A percentile compares a stretch with the other conserved stretches of the same genome.
Evolutionary conservation across 2,329 filamentous ascomycete genomes (phyloP).

Genomic region (Sporothrix mexicana): DNA sequence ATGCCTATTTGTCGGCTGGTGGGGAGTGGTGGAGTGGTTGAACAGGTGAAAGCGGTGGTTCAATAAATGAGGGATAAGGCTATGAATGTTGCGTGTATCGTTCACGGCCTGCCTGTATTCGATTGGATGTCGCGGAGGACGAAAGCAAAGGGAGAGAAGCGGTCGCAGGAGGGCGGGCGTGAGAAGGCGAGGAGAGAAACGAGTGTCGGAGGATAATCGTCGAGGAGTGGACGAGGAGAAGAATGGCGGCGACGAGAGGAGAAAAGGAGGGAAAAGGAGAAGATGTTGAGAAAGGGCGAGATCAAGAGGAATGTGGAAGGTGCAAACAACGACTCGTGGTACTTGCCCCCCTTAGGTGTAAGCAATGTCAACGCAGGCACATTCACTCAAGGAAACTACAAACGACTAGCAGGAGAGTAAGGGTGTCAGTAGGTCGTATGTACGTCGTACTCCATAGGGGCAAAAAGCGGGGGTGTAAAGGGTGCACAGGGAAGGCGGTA

Average conservation of each 20-base stretch:
- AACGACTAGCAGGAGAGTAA: not conserved
- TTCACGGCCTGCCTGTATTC: slow-evolving; percentile 1
- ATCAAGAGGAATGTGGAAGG: slow-evolving; percentile 20
- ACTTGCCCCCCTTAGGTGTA: slow-evolving; percentile 14
- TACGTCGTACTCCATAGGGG: slow-evolving; percentile 24
- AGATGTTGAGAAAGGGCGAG: slow-evolving; percentile 20
- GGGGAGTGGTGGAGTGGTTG: not conserved
- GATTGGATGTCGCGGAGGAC: not conserved
- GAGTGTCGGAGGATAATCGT: not conserved
- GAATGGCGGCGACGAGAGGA: not conserved
- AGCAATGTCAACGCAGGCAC: not conserved
- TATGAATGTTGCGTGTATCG: not conserved
- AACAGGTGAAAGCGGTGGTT: not conserved
- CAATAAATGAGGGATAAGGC: not conserved
- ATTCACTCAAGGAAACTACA: not conserved
- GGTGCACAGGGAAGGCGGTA: slow-evolving; percentile 30
- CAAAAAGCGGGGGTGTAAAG: slow-evolving; percentile 32
- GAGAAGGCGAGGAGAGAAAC: not conserved
- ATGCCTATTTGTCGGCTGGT: not conserved
- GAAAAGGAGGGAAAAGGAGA: slow-evolving; percentile 6
- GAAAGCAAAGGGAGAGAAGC: not conserved
- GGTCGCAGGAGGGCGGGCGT: slow-evolving; percentile 4
- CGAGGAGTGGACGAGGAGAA: not conserved
- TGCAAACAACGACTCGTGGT: slow-evolving; percentile 5
- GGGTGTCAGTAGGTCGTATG: slow-evolving; percentile 2